Evolutionary conservation across 169 alveolate species (phyloP), one percentile per base, ranked within the genome.

Genomic region (Perkinsus olseni): DNA sequence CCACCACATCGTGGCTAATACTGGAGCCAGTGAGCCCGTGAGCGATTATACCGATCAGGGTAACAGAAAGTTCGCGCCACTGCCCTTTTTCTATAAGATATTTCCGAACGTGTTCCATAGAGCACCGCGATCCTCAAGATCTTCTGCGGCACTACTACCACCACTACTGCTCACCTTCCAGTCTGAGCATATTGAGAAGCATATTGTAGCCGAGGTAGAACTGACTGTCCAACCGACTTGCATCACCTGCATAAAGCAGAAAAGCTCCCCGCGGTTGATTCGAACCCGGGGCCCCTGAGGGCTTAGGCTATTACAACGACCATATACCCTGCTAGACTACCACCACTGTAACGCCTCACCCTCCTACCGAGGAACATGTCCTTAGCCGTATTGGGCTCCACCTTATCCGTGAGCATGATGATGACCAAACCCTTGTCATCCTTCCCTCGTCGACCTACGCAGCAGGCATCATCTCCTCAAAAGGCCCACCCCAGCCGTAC

Each of bases 361-460:
- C 95, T 91, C 74, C 94, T 93, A 10, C 97, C 96, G 93, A 97
- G 93, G 92, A 98, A 97, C 91, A 99, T 95, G 39, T 95, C 95
- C 96, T 98, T 98, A 34, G 99, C 99, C 51, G 97, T 99, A 92
- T 97, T 98, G 40, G 98, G 99, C 50, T 98, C 99, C 93, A 98
- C 96, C 74, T 97, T 96, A 93, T 97, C 98, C 94, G 98, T 99
- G 74, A 98, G 96, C 99, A 99, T 98, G 74, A 99, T 96, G 94
- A 98, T 98, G 51, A 98, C 98, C 74, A 99, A 95, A 28, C 99
- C 99, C 91, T 98, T 98, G 51, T 97, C 98, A 96, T 99, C 99
- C 82, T 98, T 96, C 39, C 99, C 99, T 95, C 99, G 96, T 96
- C 99, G 97, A 51, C 99, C 99, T n/a, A 99, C 99, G 92, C 99